Conservation (phyloP, 352 stramenopile genomes). For the Chloridella minuta region DNA sequence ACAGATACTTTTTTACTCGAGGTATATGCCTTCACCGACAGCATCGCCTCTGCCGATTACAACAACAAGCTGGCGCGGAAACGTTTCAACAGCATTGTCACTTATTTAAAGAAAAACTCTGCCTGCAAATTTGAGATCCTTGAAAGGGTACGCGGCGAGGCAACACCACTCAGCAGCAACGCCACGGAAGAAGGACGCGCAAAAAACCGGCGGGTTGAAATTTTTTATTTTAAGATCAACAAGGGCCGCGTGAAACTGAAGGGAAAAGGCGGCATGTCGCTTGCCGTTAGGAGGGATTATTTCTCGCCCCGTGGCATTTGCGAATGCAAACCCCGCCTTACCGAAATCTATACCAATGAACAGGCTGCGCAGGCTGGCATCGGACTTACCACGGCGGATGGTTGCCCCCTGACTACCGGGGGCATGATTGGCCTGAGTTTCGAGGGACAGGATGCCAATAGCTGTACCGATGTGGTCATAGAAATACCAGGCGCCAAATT, state of each 20-base stretch:
- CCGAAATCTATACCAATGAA: neutral
- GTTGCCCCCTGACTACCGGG: neutral
- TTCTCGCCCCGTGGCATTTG: neutral
- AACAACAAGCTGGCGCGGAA: neutral
- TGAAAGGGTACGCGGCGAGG: neutral
- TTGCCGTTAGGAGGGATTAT: neutral
- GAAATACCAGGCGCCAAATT: neutral
- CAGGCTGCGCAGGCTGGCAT: neutral
- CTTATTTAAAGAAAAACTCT: constrained; percentile 7
- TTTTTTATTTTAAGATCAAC: neutral
- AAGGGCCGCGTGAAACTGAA: neutral
- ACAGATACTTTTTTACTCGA: neutral
- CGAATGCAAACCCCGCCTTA: neutral
- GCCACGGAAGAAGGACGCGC: neutral
- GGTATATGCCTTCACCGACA: neutral
- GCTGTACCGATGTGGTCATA: neutral
- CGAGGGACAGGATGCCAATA: neutral
- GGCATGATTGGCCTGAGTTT: too few relatives aligned
- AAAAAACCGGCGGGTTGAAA: neutral
- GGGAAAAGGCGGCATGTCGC: neutral
- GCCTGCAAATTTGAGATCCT: neutral
- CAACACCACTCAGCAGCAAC: neutral
- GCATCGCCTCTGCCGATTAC: neutral
- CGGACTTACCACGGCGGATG: neutral
- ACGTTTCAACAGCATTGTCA: neutral